These are phyloP conservation scores for Inonotus obliquus DNA, from an alignment of 1,284 basidiomycete species.

Conservation along the genomic window DNA sequence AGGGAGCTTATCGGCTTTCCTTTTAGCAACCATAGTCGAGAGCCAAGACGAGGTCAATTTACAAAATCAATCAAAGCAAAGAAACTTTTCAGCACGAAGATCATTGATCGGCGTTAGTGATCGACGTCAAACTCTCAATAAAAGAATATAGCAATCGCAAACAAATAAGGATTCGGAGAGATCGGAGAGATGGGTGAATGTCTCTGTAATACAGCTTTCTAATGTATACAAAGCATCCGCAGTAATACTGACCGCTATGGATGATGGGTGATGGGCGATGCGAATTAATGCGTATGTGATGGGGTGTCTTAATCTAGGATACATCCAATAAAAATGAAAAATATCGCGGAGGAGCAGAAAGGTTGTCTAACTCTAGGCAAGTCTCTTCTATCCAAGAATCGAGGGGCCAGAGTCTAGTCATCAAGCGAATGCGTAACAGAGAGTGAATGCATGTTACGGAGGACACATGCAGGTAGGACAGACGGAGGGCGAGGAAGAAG, in stretches of 20 bases:
- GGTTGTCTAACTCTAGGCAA: background rate
- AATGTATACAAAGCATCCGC: no score
- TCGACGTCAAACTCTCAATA: background rate
- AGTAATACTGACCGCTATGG: background rate
- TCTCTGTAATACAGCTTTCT: no score
- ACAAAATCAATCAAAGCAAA: no score
- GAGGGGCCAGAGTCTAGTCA: background rate
- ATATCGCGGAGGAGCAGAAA: background rate
- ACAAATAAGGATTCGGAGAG: no score
- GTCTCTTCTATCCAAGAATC: conserved; percentile 1
- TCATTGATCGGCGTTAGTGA: background rate
- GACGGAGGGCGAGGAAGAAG: background rate
- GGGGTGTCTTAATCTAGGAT: background rate
- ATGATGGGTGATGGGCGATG: no score
- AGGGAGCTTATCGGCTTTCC: background rate
- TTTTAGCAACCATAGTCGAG: no score
- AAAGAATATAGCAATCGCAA: no score
- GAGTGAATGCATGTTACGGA: no score
- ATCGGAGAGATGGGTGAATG: no score
- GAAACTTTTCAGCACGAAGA: no score
- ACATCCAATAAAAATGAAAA: background rate
- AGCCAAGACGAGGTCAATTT: no score
- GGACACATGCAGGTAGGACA: background rate
- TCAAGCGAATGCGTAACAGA: background rate
- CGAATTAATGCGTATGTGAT: background rate